A percentile compares a stretch with the other conserved stretches of the same genome.
These are phyloP conservation scores for Fusarium longipes DNA, from an alignment of 2,329 filamentous ascomycete species.

Conservation along the genomic window DNA sequence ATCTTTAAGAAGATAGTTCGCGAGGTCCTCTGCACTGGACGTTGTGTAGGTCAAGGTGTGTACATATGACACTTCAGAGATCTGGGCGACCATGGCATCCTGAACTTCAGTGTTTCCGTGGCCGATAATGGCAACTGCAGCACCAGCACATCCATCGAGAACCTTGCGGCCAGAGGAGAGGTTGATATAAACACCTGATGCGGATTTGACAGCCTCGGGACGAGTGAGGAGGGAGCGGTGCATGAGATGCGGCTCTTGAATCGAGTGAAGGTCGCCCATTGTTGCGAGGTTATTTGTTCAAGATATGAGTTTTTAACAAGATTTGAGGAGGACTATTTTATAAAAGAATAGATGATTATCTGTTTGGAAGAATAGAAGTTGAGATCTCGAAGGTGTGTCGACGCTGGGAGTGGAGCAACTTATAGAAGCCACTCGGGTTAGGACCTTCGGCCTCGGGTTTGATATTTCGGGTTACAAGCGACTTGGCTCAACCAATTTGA, in stretches of 20 bases:
- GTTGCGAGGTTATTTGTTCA: neutral
- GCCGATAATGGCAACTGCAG: slow-evolving; percentile 68
- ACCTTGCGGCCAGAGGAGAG: slow-evolving; percentile 55
- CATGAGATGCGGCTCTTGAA: slow-evolving; percentile 43
- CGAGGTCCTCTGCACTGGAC: slow-evolving; percentile 58
- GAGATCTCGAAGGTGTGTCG: neutral
- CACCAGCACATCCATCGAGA: slow-evolving; percentile 78
- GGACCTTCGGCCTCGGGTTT: slow-evolving; percentile 5
- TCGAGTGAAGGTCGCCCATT: slow-evolving; percentile 12
- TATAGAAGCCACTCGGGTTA: slow-evolving; percentile 18
- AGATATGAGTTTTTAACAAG: fast-evolving
- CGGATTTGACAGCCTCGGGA: slow-evolving; percentile 56
- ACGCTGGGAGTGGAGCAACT: slow-evolving; percentile 1
- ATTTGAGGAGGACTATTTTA: neutral
- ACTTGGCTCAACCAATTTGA: neutral
- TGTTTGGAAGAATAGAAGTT: no score
- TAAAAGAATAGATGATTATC: fast-evolving
- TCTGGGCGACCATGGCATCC: slow-evolving; percentile 68
- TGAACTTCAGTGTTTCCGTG: slow-evolving; percentile 71
- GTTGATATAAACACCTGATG: slow-evolving; percentile 52
- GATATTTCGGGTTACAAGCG: slow-evolving; percentile 8
- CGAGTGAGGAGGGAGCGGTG: slow-evolving; percentile 50
- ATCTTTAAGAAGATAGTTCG: slow-evolving; percentile 52
- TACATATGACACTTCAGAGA: slow-evolving; percentile 64
- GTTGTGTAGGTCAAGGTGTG: slow-evolving; percentile 57